Conservation (phyloP, 2,329 filamentous ascomycete genomes). For the Lachnellula subtilissima region DNA sequence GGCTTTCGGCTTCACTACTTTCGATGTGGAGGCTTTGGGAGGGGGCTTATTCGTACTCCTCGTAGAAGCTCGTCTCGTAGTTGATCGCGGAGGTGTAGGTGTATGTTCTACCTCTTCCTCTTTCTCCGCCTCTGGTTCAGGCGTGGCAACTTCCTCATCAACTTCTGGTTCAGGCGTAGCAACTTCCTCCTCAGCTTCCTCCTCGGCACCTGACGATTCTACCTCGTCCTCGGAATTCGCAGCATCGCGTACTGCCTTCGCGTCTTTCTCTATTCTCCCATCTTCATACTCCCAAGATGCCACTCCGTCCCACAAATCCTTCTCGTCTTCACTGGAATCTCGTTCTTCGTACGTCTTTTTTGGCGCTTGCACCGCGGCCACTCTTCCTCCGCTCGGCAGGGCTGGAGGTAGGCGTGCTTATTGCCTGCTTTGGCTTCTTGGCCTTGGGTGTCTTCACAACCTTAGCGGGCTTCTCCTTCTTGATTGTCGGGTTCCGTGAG, state of each 20-base stretch:
- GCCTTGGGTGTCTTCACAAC: conserved; percentile 28
- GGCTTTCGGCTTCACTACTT: neutral
- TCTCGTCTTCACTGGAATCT: conserved; percentile 38
- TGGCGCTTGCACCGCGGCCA: conserved; percentile 35
- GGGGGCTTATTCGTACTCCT: conserved; percentile 7
- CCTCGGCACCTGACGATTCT: conserved; percentile 23
- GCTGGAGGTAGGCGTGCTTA: conserved; percentile 14
- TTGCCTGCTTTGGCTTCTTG: conserved; percentile 20
- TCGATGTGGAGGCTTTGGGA: conserved; percentile 6
- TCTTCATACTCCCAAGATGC: conserved; percentile 33
- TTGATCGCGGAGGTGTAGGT: conserved; percentile 12
- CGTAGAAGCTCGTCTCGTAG: conserved; percentile 3
- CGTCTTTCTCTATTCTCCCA: conserved; percentile 12
- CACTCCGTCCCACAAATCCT: conserved; percentile 35
- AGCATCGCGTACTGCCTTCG: neutral
- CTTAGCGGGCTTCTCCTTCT: conserved; percentile 24
- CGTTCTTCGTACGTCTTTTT: conserved; percentile 34
- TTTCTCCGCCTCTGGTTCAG: conserved; percentile 8
- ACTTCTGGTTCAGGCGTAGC: conserved; percentile 14
- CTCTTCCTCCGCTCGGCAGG: conserved; percentile 32
- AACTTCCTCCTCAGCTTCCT: conserved; percentile 24
- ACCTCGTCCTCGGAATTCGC: conserved; percentile 24
- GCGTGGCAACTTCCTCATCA: conserved; percentile 12
- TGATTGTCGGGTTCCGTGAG: conserved; percentile 21
- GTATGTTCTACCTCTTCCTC: conserved; percentile 21